Conservation (phyloP, 2,329 filamentous ascomycete species). For the Cytospora paraplurivora region DNA sequence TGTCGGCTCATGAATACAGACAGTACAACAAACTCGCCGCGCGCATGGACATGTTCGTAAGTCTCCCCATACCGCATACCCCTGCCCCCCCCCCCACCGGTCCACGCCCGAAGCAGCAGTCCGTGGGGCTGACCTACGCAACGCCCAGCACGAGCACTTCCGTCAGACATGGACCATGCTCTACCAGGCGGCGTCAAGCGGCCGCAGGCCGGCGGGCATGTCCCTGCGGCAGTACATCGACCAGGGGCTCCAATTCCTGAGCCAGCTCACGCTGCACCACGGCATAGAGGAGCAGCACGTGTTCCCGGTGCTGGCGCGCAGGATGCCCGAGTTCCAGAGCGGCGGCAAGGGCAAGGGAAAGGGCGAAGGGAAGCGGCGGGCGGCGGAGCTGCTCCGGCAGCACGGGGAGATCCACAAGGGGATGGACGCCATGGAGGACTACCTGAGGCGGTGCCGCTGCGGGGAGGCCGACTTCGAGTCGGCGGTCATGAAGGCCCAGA, state of each 20-base stretch:
- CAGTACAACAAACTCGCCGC: slow-evolving; percentile 74
- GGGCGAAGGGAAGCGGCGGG: slow-evolving; percentile 28
- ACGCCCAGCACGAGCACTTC: slow-evolving; percentile 72
- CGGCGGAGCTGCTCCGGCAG: slow-evolving; percentile 64
- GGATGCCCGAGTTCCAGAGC: slow-evolving; percentile 76
- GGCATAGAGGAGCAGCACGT: slow-evolving; percentile 79
- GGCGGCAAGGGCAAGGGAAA: slow-evolving; percentile 27
- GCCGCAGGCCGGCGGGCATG: slow-evolving; percentile 63
- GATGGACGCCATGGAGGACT: slow-evolving; percentile 67
- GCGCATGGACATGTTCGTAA: slow-evolving; percentile 72
- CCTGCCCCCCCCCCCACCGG: background rate
- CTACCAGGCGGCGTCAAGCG: slow-evolving; percentile 62
- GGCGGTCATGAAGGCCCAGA: slow-evolving; percentile 64
- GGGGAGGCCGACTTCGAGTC: slow-evolving; percentile 64
- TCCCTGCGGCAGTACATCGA: slow-evolving; percentile 69
- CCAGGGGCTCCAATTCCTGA: slow-evolving; percentile 68
- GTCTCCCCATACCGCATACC: slow-evolving; percentile 32
- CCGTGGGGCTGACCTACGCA: slow-evolving; percentile 25
- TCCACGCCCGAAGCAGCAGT: background rate
- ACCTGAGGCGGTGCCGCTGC: slow-evolving; percentile 61
- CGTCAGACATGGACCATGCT: slow-evolving; percentile 72
- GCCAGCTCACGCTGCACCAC: slow-evolving; percentile 76
- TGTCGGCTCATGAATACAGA: slow-evolving; percentile 67
- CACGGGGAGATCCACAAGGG: slow-evolving; percentile 79
- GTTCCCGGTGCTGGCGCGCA: slow-evolving; percentile 74